Conservation (phyloP, 2,329 filamentous ascomycete genomes). For the Drechmeria coniospora region DNA sequence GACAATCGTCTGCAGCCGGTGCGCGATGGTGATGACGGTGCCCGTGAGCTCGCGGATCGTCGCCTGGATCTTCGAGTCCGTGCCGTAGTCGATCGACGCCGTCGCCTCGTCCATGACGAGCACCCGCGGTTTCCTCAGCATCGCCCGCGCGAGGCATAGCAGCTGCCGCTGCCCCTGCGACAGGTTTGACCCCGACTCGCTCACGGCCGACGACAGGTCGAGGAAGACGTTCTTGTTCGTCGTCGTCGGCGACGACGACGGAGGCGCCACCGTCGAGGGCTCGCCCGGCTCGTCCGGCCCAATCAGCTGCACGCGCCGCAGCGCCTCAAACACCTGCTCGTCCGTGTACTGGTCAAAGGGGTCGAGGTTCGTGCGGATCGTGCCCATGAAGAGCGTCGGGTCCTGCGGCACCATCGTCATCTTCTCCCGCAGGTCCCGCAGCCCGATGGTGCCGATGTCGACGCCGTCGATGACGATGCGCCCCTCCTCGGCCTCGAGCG, state of each 20-base stretch:
- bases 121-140: constrained; percentile 82
- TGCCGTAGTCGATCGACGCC: constrained; percentile 91
- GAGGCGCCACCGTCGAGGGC: constrained; percentile 15
- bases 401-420: constrained; percentile 98
- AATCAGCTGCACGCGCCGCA: constrained; percentile 82
- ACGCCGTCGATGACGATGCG: constrained; percentile 82
- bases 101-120: constrained; percentile 99
- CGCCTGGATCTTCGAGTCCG: constrained; percentile 89
- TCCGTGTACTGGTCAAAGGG: constrained; percentile 83
- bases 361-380: constrained; percentile 82
- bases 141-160: constrained; percentile 78
- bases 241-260: constrained; percentile 19
- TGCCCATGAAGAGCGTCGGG: constrained; percentile 85
- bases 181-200: constrained; percentile 84
- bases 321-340: constrained; percentile 73
- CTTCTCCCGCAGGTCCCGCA: constrained; percentile 82
- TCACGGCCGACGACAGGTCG: constrained; percentile 67
- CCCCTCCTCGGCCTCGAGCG: constrained; percentile 78
- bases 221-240: constrained; percentile 93
- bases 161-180: constrained; percentile 94
- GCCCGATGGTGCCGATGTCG: constrained; percentile 78
- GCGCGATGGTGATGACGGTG: constrained; percentile 93
- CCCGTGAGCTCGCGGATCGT: constrained; percentile 87
- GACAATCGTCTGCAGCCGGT: constrained; percentile 88
- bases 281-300: constrained; percentile 42